Base-by-base conservation (phyloP, 2,329 filamentous ascomycete genomes). In the Thelonectria rubi region DNA sequence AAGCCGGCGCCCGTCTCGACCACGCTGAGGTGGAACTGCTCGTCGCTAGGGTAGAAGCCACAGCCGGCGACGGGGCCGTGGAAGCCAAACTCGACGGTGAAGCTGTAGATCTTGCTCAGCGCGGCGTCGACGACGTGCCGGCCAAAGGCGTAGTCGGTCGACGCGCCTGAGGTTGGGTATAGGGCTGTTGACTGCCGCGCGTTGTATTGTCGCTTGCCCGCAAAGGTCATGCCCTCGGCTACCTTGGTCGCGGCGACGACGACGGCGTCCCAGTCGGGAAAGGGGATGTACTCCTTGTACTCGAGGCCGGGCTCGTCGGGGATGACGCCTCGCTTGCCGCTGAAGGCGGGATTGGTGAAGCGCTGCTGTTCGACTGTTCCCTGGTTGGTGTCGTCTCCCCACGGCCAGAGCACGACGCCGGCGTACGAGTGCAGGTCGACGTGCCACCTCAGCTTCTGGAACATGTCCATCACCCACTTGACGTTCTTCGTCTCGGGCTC, bases 401-500 rank as follows among this genome's bases (percentile, higher is more conserved):
- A 84, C 64, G 76, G 78, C 73, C 84, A 83, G 8, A 84, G 73
- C 6, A 84, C 75, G 32, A 80, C 77, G 10, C 80, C 81, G 6
- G 78, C 74, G 32, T 78, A 79, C 5, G 81, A 82, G 73, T 85
- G 82, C 32, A 84, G 76, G 60, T 85, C 82, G 65, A 83, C 74
- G 69, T 82, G 83, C 81, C 81, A 84, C 15, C 79, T 73, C 43
- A 84, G 74, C 53, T 81, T 80, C 40, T 73, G 71, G 70, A 79
- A 84, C 9, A 74, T 76, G 65, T 82, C 80, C 67, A 83, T 75
- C 15, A 83, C 71, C 65, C 79, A 83, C 58, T 80, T 79, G 63
- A 82, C 76, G 68, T 78, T 81, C 69, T 80, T 76, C 3, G 82
- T 81, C 71, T 84, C 82, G 1, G 81, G 73, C 71, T 85, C 82